Evolutionary conservation across 495 filamentous ascomycete species (phyloP).

Genomic region (Tuber melanosporum): DNA sequence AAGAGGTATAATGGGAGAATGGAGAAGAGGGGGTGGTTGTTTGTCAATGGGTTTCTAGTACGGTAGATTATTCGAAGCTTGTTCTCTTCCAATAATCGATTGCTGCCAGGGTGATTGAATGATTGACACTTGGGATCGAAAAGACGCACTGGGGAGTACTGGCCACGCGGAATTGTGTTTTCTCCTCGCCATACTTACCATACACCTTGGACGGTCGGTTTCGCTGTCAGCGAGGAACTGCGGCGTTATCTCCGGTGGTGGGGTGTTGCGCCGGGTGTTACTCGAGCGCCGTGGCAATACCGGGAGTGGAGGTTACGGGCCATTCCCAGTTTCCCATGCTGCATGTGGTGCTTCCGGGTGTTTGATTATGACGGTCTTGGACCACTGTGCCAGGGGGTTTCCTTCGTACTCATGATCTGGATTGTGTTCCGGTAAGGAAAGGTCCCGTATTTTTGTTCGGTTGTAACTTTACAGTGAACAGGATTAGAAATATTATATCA

Average conservation of each 20-base stretch:
- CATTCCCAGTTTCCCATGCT: neutral
- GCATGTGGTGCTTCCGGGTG: neutral
- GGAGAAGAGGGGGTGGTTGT: neutral
- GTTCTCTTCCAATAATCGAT: neutral
- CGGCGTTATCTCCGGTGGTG: neutral
- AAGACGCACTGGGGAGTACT: neutral
- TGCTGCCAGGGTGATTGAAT: neutral
- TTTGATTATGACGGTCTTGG: neutral
- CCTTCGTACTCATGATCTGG: neutral
- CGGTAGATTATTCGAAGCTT: neutral
- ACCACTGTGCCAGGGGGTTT: neutral
- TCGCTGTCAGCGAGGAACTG: neutral
- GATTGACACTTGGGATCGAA: neutral
- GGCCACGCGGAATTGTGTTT: neutral
- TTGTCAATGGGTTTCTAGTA: too few relatives aligned
- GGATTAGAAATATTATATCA: neutral
- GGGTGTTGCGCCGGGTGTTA: neutral
- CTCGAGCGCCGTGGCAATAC: neutral
- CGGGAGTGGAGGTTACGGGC: neutral
- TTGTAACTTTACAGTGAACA: too few relatives aligned
- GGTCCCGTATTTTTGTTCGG: neutral
- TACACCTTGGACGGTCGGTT: neutral
- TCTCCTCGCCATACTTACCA: neutral
- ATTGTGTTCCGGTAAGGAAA: neutral
- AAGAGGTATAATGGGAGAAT: too few relatives aligned